Conservation (phyloP, 208 protist genomes). For the Phytomonas francai region DNA sequence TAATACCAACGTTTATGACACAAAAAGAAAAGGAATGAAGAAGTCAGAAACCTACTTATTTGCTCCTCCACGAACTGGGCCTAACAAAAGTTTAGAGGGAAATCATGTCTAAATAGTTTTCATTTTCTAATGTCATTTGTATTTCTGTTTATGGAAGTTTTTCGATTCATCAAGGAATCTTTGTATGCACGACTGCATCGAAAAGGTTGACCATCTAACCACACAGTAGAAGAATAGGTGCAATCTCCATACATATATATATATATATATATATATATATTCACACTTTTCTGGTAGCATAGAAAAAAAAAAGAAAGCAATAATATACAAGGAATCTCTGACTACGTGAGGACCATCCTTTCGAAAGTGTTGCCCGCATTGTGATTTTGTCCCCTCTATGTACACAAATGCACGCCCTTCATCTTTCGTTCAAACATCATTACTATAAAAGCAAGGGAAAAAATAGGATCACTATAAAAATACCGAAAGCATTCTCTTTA, state of each 20-base stretch:
- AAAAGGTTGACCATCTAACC: background rate
- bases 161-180: background rate
- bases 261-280: no score
- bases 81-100: background rate
- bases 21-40: background rate
- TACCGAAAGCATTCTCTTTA: background rate
- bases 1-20: background rate
- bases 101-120: background rate
- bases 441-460: background rate
- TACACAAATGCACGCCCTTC: background rate
- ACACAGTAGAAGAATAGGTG: background rate
- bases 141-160: background rate
- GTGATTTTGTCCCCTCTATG: background rate
- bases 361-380: background rate
- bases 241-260: background rate
- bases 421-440: background rate
- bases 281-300: no score
- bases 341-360: background rate
- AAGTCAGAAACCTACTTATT: background rate
- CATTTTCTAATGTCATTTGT: background rate
- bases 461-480: background rate
- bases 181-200: background rate
- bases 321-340: background rate
- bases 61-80: background rate
- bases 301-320: background rate